These are phyloP conservation scores for Carallia brachiata DNA, from an alignment of 345 rosid species.

Conservation along the genomic window DNA sequence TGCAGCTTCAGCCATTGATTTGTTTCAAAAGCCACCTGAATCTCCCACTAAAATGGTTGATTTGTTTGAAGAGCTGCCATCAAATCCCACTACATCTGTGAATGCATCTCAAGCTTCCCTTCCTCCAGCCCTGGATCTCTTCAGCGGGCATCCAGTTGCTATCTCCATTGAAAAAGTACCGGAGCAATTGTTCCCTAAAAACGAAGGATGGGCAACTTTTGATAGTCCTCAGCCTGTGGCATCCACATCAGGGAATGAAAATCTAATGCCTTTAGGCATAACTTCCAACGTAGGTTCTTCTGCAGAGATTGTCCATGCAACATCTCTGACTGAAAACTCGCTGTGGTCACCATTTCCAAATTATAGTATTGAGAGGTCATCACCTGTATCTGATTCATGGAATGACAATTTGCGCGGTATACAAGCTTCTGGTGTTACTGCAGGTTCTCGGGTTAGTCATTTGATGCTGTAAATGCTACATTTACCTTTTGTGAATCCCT, in stretches of 20 bases:
- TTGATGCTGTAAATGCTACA: not conserved
- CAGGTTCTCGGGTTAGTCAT: conserved; percentile 47
- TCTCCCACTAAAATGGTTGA: conserved; percentile 40
- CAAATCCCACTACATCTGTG: conserved; percentile 28
- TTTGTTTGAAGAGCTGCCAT: conserved; percentile 33
- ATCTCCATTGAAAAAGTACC: conserved; percentile 21
- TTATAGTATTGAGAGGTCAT: conserved; percentile 33
- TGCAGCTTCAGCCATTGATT: conserved; percentile 50
- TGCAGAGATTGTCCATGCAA: conserved; percentile 38
- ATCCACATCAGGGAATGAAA: conserved; percentile 31
- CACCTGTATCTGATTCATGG: conserved; percentile 50
- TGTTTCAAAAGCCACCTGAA: conserved; percentile 56
- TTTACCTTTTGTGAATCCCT: not conserved
- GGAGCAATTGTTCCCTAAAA: conserved; percentile 42
- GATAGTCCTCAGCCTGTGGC: conserved; percentile 47
- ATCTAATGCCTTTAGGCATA: conserved; percentile 25
- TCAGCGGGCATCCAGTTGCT: conserved; percentile 42
- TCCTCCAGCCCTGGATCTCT: conserved; percentile 37
- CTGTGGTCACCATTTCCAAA: conserved; percentile 53
- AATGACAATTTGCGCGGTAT: conserved; percentile 34
- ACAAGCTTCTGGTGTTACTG: conserved; percentile 30
- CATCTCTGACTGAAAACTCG: conserved; percentile 39
- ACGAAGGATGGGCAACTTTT: conserved; percentile 95
- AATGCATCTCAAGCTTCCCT: conserved; percentile 43
- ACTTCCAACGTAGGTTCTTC: conserved; percentile 28